phyloP scores from a whole-genome alignment of 495 filamentous ascomycete species.

The Tuber umbilicatum region DNA sequence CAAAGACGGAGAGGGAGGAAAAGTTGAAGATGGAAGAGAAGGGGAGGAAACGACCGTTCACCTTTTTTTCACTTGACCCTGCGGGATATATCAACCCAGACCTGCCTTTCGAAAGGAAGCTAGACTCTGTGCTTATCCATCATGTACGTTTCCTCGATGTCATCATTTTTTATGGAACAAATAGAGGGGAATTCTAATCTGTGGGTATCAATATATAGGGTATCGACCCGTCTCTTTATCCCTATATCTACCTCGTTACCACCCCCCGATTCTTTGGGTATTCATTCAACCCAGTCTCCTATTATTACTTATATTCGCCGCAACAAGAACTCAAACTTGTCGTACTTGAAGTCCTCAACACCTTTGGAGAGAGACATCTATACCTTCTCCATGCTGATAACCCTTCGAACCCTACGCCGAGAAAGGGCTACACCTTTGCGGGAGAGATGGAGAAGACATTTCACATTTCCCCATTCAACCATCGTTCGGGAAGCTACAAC shows the following conservation, averaged over 20 bases:
- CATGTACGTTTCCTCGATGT: conserved; percentile 45
- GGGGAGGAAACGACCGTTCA: conserved; percentile 38
- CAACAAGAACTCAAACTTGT: conserved; percentile 56
- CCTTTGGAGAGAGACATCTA: conserved; percentile 64
- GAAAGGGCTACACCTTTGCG: conserved; percentile 43
- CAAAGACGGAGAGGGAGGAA: conserved; percentile 26
- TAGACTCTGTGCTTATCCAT: conserved; percentile 31
- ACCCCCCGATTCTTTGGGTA: conserved; percentile 64
- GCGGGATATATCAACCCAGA: conserved; percentile 61
- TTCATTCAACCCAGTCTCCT: conserved; percentile 69
- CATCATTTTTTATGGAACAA: background rate
- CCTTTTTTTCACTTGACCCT: conserved; percentile 50
- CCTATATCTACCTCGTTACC: conserved; percentile 62
- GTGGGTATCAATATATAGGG: conserved; percentile 16
- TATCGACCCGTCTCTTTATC: conserved; percentile 40
- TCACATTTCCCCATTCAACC: conserved; percentile 68
- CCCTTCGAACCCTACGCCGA: conserved; percentile 20
- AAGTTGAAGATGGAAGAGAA: conserved; percentile 27
- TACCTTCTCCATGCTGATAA: conserved; percentile 50
- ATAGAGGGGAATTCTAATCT: conserved; percentile 21
- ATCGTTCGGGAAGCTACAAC: conserved; percentile 40
- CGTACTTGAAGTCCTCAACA: conserved; percentile 73
- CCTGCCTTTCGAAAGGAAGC: conserved; percentile 49
- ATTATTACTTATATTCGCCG: conserved; percentile 69
- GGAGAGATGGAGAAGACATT: conserved; percentile 61